Evolutionary conservation across 2,329 filamentous ascomycete genomes (phyloP).

Genomic region (Alternaria triticimaculans): DNA sequence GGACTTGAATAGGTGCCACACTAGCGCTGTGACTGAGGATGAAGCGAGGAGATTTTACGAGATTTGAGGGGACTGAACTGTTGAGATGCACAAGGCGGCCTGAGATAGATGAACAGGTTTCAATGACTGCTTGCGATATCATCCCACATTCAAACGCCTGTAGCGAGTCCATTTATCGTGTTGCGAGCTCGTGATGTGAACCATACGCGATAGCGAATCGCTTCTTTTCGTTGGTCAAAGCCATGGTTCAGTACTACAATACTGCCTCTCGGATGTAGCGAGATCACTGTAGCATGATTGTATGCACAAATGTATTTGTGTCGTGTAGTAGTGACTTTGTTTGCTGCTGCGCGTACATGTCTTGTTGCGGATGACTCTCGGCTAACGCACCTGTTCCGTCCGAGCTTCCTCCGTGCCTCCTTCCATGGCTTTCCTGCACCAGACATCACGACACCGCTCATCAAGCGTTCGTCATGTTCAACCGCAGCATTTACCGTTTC

Average conservation of each 20-base stretch:
- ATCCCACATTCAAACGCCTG: too few species aligned
- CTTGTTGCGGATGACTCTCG: neutral
- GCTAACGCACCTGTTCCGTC: neutral
- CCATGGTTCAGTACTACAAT: too few species aligned
- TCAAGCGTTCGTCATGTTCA: neutral
- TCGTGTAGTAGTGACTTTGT: neutral
- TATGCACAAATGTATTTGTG: neutral
- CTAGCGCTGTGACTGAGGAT: constrained; percentile 70
- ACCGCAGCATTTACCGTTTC: neutral
- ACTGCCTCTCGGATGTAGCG: neutral
- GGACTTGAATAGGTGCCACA: constrained; percentile 66
- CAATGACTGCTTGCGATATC: too few species aligned
- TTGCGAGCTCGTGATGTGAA: too few species aligned
- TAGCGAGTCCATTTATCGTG: neutral
- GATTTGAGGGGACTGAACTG: constrained; percentile 5
- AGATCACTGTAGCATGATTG: neutral
- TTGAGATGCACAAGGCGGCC: neutral
- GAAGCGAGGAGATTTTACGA: constrained; percentile 64
- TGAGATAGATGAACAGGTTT: neutral
- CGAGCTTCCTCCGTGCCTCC: neutral
- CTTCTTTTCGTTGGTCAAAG: too few species aligned
- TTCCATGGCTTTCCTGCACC: neutral
- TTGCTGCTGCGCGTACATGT: neutral
- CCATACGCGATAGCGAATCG: too few species aligned
- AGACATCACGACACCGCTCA: neutral